Evolutionary conservation across 2,329 filamentous ascomycete species (phyloP).

Genomic region (Pseudogymnoascus sp.): DNA sequence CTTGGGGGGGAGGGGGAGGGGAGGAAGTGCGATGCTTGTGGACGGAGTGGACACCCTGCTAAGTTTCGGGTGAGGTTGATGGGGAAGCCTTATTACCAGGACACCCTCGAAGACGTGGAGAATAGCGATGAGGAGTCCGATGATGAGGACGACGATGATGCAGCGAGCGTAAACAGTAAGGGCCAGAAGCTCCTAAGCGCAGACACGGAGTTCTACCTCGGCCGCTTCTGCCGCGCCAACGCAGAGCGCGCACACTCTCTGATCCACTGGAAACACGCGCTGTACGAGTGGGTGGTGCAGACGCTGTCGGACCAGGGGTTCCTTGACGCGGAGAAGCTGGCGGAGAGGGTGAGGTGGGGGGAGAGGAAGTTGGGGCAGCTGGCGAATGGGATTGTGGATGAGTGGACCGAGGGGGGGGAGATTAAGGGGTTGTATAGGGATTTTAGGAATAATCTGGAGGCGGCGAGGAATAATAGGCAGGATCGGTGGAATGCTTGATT

Average conservation of each 20-base stretch:
- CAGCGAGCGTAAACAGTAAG: slow-evolving; percentile 34
- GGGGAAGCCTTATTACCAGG: slow-evolving; percentile 57
- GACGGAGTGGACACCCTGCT: slow-evolving; percentile 58
- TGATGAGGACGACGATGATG: slow-evolving; percentile 29
- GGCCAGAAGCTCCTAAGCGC: slow-evolving; percentile 37
- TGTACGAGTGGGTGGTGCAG: slow-evolving; percentile 63
- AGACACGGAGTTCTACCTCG: slow-evolving; percentile 42
- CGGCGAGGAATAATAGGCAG: slow-evolving; percentile 42
- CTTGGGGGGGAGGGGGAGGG: slow-evolving; percentile 34
- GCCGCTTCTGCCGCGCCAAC: slow-evolving; percentile 51
- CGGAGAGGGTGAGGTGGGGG: slow-evolving; percentile 53
- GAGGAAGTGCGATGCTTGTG: slow-evolving; percentile 61
- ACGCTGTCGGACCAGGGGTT: slow-evolving; percentile 51
- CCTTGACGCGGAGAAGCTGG: slow-evolving; percentile 47
- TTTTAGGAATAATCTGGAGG: slow-evolving; percentile 55
- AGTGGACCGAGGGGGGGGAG: slow-evolving; percentile 51
- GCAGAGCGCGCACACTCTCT: slow-evolving; percentile 64
- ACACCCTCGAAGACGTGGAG: slow-evolving; percentile 58
- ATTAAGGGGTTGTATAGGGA: slow-evolving; percentile 54
- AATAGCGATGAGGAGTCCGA: slow-evolving; percentile 30
- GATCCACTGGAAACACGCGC: slow-evolving; percentile 65
- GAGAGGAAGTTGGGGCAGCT: slow-evolving; percentile 49
- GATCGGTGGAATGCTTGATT: slow-evolving; percentile 8
- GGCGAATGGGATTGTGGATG: slow-evolving; percentile 55
- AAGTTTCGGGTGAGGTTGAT: slow-evolving; percentile 54